phyloP scores from a whole-genome alignment of 768 basidiomycete species.

The Suillus weaverae region DNA sequence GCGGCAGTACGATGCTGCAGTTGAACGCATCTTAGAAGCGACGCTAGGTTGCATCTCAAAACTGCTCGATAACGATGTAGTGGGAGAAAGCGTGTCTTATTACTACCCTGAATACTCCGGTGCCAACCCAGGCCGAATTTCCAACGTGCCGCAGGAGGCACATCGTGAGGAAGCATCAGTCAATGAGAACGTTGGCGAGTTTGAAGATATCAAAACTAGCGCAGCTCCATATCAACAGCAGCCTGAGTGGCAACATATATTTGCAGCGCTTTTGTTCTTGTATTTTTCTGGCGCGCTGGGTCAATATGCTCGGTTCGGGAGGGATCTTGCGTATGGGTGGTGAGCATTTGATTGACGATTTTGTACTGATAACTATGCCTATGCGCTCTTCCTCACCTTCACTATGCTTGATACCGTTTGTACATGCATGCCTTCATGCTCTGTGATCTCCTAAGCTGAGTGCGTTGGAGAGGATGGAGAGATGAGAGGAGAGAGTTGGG shows the following conservation, averaged over 20 bases:
- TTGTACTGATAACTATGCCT: neutral
- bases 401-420: no score
- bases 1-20: conserved; percentile 20
- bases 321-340: conserved; percentile 1
- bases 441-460: no score
- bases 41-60: conserved; percentile 23
- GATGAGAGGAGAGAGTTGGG: no score
- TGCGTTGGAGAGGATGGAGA: no score
- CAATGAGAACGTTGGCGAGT: neutral
- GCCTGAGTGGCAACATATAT: neutral
- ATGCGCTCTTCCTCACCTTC: neutral
- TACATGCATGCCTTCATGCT: no score
- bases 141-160: neutral
- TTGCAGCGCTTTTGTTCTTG: neutral
- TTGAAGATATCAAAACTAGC: neutral
- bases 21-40: conserved; percentile 18
- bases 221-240: neutral
- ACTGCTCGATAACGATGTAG: neutral
- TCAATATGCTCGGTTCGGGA: neutral
- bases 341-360: neutral
- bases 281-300: neutral
- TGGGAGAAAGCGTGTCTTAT: conserved; percentile 1
- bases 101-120: neutral
- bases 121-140: neutral
- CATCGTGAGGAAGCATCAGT: neutral